Evolutionary conservation across 805 yeast genomes (phyloP).

Genomic region (Maudiozyma serrabonitensis): DNA sequence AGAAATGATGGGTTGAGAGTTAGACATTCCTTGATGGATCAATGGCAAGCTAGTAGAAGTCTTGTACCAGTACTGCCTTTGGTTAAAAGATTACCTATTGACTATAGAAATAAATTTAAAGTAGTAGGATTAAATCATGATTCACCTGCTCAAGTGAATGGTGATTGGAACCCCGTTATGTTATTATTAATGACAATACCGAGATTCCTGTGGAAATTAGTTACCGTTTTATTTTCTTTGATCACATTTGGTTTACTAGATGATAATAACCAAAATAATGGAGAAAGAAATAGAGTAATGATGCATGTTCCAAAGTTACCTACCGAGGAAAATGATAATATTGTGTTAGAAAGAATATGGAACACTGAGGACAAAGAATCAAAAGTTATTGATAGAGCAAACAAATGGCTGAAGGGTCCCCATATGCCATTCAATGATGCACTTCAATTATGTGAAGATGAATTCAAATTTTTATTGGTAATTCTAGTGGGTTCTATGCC

Average conservation of each 20-base stretch:
- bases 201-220: slow-evolving; percentile 28
- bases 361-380: neutral
- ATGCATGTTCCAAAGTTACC: slow-evolving; percentile 17
- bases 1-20: neutral
- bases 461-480: slow-evolving; percentile 44
- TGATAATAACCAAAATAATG: neutral
- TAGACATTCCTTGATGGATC: neutral
- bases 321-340: slow-evolving; percentile 6
- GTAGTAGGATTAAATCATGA: slow-evolving; percentile 17
- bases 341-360: slow-evolving; percentile 7
- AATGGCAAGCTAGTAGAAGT: neutral
- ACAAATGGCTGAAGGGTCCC: neutral
- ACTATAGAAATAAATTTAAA: slow-evolving; percentile 18
- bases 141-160: neutral
- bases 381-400: neutral
- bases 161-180: slow-evolving; percentile 31
- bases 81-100: slow-evolving; percentile 27
- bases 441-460: slow-evolving; percentile 30
- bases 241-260: neutral
- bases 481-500: slow-evolving; percentile 37
- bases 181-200: slow-evolving; percentile 50
- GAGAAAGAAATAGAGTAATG: slow-evolving; percentile 4
- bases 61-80: slow-evolving; percentile 18
- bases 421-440: slow-evolving; percentile 35
- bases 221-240: slow-evolving; percentile 7